These are phyloP conservation scores for Mallotus japonicus DNA, from an alignment of 441 rosid species.

Conservation along the genomic window DNA sequence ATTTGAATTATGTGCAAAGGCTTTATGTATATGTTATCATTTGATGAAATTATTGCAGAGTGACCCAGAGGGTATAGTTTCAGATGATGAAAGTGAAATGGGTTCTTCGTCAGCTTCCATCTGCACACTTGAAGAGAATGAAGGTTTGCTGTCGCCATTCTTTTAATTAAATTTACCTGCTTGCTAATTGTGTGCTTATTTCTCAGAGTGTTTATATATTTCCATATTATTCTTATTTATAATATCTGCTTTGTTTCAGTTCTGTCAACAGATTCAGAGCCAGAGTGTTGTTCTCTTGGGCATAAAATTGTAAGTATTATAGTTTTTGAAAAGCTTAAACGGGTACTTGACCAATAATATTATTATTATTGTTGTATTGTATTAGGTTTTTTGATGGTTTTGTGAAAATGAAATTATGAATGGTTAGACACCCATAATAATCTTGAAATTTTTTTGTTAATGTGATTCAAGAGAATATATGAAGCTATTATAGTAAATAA, in stretches of 20 bases:
- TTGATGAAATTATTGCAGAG: constrained; percentile 38
- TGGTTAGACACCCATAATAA: background rate
- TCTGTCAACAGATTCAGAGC: constrained; percentile 33
- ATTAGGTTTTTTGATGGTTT: background rate
- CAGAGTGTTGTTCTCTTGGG: constrained; percentile 29
- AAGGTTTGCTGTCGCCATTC: constrained; percentile 30
- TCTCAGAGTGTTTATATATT: constrained; percentile 14
- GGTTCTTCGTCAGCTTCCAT: constrained; percentile 28
- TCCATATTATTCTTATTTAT: constrained; percentile 16
- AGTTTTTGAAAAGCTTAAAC: background rate
- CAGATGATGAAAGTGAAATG: constrained; percentile 30
- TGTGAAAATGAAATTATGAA: background rate
- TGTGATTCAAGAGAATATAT: background rate
- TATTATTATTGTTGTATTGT: background rate
- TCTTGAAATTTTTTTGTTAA: background rate
- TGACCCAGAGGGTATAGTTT: constrained; percentile 31
- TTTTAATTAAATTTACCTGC: background rate
- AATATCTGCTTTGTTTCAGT: constrained; percentile 29
- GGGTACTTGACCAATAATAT: background rate
- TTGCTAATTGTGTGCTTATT: constrained; percentile 4
- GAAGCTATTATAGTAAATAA: background rate
- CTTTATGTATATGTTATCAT: background rate
- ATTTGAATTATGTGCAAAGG: background rate
- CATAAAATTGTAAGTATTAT: constrained; percentile 43
- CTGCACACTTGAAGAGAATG: constrained; percentile 26